Base-by-base conservation (phyloP, 495 filamentous ascomycete species). In the Aspergillus bridgeri region DNA sequence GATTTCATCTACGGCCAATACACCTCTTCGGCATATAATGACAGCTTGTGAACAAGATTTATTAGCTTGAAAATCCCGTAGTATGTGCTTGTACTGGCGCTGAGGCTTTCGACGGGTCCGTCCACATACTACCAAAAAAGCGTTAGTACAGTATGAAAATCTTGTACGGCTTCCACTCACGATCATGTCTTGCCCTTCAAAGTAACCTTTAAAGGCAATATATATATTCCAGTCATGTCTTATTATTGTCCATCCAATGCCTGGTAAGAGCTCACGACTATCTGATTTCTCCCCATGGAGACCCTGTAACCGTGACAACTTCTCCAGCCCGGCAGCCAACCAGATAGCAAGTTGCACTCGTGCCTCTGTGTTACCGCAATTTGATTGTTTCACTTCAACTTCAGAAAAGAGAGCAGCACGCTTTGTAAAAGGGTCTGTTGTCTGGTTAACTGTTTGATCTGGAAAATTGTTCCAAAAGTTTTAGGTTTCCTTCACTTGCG, bases 311-410 rank as follows among this genome's bases (percentile, higher is more conserved):
- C 21, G 6, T 4, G 15, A 47, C n/a, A 13, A 13, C n/a, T 47
- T 47, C 22, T 47, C 45, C 45, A 47, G 21, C 15, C 17, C n/a
- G 1, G 45, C 45, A 18, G 15, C 45, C 7, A 47, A 18, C 45
- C 45, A 47, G 9, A 47, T 47, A 23, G 45, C 15, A 1, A 47
- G 45, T 18, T 46, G 44, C 15, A 46, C 5, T 5, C 18, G 44
- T 46, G 44, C 44, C 21, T 46, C 44, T 22, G 44, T 19, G 7
- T 27, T 27, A 13, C 43, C 43, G 3, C 43, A 3, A 11, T 45
- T 45, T 45, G 43, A 45, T 13, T 45, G 43, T 45, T 45, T 45
- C 19, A 45, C 43, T 45, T 45, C 43, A 13, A 45, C 43, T 45
- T 11, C 43, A 20, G 43, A 45, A 13, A 45, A 45, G 3, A 45